Percentiles rank a stretch among this genome's conserved stretches.
Conservation (phyloP, 1,139 yeast genomes). For the Hanseniaspora gamundiae region DNA sequence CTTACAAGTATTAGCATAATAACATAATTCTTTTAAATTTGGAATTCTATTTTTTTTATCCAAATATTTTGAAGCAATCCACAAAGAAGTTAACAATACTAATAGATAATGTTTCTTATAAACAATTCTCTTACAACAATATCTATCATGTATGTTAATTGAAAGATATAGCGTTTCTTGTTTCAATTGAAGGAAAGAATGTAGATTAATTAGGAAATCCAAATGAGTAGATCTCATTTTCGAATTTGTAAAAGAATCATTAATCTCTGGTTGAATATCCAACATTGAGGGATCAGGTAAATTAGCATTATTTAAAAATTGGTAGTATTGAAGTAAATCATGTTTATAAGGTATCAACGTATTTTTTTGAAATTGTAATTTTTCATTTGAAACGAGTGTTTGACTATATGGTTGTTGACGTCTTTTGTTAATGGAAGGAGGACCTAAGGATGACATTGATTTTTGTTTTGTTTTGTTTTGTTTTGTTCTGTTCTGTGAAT, state of each 20-base stretch:
- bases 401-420: not conserved
- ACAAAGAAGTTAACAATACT: constrained; percentile 84
- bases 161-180: constrained; percentile 73
- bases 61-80: constrained; percentile 92
- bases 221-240: constrained; percentile 77
- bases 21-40: constrained; percentile 61
- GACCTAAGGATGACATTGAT: not conserved
- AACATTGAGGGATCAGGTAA: constrained; percentile 37
- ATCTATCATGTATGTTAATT: constrained; percentile 74
- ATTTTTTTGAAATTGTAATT: constrained; percentile 2
- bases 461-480: not conserved
- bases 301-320: constrained; percentile 9
- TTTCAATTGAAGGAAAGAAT: constrained; percentile 56
- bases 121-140: constrained; percentile 85
- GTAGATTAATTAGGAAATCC: constrained; percentile 75
- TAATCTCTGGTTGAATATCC: constrained; percentile 82
- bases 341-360: constrained; percentile 9
- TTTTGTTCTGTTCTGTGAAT: not conserved
- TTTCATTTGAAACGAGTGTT: constrained; percentile 4
- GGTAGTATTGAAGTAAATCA: constrained; percentile 12
- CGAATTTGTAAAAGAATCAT: constrained; percentile 38
- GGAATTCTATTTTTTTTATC: constrained; percentile 82
- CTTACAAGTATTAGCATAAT: constrained; percentile 47
- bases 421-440: not conserved
- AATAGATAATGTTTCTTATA: constrained; percentile 84